A percentile compares a stretch with the other conserved stretches of the same genome.
Conservation (phyloP, 805 yeast genomes). For the Saccharomycopsis capsularis region DNA sequence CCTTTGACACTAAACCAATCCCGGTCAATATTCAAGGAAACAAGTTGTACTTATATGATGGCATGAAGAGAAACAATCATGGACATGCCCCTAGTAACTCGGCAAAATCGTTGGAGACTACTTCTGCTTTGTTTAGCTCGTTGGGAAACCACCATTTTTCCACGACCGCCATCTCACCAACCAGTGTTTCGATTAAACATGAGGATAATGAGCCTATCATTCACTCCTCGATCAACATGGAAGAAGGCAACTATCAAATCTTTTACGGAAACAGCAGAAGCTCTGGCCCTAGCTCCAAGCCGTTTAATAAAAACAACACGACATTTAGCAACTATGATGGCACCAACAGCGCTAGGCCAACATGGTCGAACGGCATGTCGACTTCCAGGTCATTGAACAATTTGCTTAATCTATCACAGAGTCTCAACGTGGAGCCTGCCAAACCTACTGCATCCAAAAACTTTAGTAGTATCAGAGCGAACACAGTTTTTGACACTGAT, state of each 20-base stretch:
- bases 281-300: background rate
- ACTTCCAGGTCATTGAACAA: conserved; percentile 21
- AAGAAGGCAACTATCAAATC: background rate
- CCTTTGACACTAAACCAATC: conserved; percentile 17
- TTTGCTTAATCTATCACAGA: conserved; percentile 17
- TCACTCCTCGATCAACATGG: background rate
- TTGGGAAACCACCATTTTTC: background rate
- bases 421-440: conserved; percentile 11
- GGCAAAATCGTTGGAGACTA: background rate
- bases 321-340: background rate
- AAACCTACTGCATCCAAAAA: background rate
- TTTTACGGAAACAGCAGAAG: background rate
- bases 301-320: background rate
- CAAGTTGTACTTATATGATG: conserved; percentile 12
- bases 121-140: background rate
- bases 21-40: conserved; percentile 20
- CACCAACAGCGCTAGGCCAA: background rate
- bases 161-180: conserved; percentile 16
- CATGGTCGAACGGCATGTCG: conserved; percentile 8
- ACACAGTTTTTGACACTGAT: conserved; percentile 1
- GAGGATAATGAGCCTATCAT: background rate
- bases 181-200: conserved; percentile 2
- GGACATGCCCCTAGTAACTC: conserved; percentile 4
- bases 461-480: background rate
- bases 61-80: background rate